Evolutionary conservation across 2,329 filamentous ascomycete genomes (phyloP).

Genomic region (Pseudogymnoascus sp.): DNA sequence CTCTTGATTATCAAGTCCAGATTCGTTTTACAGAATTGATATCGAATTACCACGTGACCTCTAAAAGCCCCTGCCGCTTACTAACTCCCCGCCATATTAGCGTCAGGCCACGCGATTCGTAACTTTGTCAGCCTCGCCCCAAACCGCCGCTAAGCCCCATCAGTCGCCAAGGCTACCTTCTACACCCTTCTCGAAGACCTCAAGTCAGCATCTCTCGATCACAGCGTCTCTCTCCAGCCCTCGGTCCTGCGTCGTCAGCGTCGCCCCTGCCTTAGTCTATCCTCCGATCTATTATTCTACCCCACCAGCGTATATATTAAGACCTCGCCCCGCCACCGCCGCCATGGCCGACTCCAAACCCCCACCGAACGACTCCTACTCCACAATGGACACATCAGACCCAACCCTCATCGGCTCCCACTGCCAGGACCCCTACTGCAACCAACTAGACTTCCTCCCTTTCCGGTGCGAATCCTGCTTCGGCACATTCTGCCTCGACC

Average conservation of each 20-base stretch:
- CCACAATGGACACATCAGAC: conserved; percentile 70
- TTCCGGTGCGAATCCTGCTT: conserved; percentile 88
- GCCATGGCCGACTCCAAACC: conserved; percentile 50
- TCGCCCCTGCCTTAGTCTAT: not conserved
- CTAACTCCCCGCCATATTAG: not conserved
- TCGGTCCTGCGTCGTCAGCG: conserved; percentile 1
- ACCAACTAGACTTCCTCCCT: conserved; percentile 91
- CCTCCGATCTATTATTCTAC: not conserved
- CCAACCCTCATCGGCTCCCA: conserved; percentile 81
- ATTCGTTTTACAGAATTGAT: not conserved
- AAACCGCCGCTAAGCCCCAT: conserved; percentile 3
- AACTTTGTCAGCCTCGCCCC: conserved; percentile 6
- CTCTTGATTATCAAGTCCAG: not conserved
- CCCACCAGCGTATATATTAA: conserved; percentile 6
- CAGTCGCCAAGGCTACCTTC: conserved; percentile 3
- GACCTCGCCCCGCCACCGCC: conserved; percentile 15
- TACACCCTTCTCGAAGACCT: conserved; percentile 10
- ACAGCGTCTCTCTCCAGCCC: not conserved
- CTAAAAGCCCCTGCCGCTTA: not conserved
- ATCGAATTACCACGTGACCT: not conserved
- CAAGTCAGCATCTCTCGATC: not conserved
- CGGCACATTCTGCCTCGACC: conserved; percentile 84
- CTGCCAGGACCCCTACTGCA: conserved; percentile 87
- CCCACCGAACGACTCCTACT: conserved; percentile 51
- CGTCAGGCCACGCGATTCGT: conserved; percentile 2